Evolutionary conservation across 805 yeast genomes (phyloP).

Genomic region (Ogataea dorogensis): DNA sequence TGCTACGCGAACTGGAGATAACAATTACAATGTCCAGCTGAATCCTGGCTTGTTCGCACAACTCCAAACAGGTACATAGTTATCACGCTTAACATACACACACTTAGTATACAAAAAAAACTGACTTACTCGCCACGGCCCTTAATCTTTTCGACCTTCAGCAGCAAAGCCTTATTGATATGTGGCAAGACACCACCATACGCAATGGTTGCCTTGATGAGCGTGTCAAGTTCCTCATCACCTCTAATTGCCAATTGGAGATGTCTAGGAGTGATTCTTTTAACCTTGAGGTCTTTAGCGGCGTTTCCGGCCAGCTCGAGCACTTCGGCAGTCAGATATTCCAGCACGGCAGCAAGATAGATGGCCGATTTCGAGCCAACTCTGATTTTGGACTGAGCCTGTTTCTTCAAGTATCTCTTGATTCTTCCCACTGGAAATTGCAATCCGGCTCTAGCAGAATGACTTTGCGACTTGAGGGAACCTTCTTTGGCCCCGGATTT

Average conservation of each 20-base stretch:
- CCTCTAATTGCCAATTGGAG: conserved; percentile 96
- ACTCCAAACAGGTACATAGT: conserved; percentile 9
- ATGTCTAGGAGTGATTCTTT: conserved; percentile 97
- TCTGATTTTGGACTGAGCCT: conserved; percentile 73
- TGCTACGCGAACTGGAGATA: conserved; percentile 7
- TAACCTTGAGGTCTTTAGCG: conserved; percentile 91
- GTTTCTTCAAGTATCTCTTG: conserved; percentile 89
- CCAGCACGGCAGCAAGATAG: conserved; percentile 92
- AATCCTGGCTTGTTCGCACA: conserved; percentile 15
- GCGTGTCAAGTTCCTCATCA: conserved; percentile 93
- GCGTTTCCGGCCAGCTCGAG: conserved; percentile 98
- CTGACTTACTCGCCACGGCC: conserved; percentile 16
- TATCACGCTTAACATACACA: conserved; percentile 20
- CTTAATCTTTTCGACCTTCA: conserved; percentile 69
- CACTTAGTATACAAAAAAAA: conserved; percentile 10
- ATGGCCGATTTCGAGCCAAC: conserved; percentile 83
- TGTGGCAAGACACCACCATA: conserved; percentile 98
- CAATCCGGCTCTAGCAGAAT: conserved; percentile 91
- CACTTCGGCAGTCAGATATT: conserved; percentile 95
- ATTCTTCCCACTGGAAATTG: conserved; percentile 99
- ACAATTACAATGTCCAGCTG: conserved; percentile 17
- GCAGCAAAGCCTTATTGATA: conserved; percentile 75
- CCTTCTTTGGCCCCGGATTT: conserved; percentile 79
- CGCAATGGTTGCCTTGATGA: conserved; percentile 93
- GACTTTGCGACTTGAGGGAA: conserved; percentile 63